phyloP scores from a whole-genome alignment of 768 basidiomycete genomes.

The Lentinula boryana region DNA sequence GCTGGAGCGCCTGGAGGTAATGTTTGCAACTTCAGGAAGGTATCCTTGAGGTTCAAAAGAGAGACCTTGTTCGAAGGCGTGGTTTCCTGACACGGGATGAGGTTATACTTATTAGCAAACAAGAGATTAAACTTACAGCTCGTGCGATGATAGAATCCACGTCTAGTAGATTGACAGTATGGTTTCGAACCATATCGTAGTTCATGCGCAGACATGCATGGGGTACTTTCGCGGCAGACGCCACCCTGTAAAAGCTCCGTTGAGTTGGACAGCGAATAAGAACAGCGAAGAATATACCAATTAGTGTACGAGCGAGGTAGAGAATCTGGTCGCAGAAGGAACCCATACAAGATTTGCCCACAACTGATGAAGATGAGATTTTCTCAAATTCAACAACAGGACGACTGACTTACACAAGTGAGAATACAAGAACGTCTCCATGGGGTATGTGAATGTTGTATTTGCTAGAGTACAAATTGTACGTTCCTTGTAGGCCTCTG shows the following conservation, averaged over 20 bases:
- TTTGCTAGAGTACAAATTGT: conserved; percentile 69
- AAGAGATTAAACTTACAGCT: conserved; percentile 29
- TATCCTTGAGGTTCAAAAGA: conserved; percentile 37
- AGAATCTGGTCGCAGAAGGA: conserved; percentile 75
- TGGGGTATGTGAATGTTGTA: conserved; percentile 70
- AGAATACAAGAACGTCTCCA: conserved; percentile 80
- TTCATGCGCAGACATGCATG: conserved; percentile 57
- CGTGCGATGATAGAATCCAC: conserved; percentile 49
- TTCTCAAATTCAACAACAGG: not conserved
- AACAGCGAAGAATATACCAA: conserved; percentile 41
- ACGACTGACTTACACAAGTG: conserved; percentile 47
- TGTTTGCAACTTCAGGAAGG: conserved; percentile 16
- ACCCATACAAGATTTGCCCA: conserved; percentile 82
- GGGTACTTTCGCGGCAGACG: conserved; percentile 60
- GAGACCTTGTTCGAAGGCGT: conserved; percentile 43
- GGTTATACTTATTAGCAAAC: not conserved
- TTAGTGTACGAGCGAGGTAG: conserved; percentile 68
- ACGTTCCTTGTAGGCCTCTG: conserved; percentile 87
- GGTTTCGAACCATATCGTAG: conserved; percentile 49
- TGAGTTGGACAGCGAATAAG: not conserved
- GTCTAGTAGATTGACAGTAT: conserved; percentile 46
- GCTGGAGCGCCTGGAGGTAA: conserved; percentile 20
- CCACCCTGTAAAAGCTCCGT: conserved; percentile 46
- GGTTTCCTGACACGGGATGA: conserved; percentile 35
- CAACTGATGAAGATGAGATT: conserved; percentile 37